Base-by-base conservation (phyloP, 179 eudicot species). In the Monotropa hypopitys region DNA sequence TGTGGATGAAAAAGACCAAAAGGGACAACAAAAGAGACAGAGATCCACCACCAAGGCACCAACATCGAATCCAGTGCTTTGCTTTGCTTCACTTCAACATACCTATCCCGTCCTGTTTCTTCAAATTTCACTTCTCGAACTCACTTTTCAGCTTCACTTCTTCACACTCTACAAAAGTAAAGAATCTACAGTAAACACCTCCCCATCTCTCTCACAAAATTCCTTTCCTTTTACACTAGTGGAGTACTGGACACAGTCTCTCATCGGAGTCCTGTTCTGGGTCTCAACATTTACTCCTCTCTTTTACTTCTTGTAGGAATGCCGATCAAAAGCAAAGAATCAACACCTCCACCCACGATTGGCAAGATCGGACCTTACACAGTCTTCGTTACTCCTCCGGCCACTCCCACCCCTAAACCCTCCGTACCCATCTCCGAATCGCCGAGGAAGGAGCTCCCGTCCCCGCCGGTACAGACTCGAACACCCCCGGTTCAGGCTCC, bases 351-450 rank as follows among this genome's bases (percentile, higher is more conserved):
- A 11, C 92, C 97, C 7, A 70, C 84, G 57, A 90, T 94, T 73
- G 96, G 98, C 12, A 92, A 94, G 94, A 94, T 94, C 90, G 98
- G 98, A 0, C 96, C 96, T 0, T 92, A 92, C 90, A 94, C 97
- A 0, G 96, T 92, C 72, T 94, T 92, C 45, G 84, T 90, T 12
- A 89, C 98, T 13, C 98, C 97, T 53, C 91, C 84, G 6, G 20
- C 84, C 5, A 85, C 91, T 0, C 75, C 87, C 32, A 70, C 77
- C 38, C 82, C 87, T 23, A 79, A 76, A 21, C 66, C 82, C 16
- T 73, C 80, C 10, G 75, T 51, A 15, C 10, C 81, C 38, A 45
- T 45, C 68, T 33, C 70, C 13, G n/a, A 81, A 45, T 35, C 70
- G 5, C 71, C 91, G 15, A 13, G 50, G 6, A 74, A 40, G 23